phyloP scores from a whole-genome alignment of 2,329 filamentous ascomycete species.

The Colletotrichum sojae region DNA sequence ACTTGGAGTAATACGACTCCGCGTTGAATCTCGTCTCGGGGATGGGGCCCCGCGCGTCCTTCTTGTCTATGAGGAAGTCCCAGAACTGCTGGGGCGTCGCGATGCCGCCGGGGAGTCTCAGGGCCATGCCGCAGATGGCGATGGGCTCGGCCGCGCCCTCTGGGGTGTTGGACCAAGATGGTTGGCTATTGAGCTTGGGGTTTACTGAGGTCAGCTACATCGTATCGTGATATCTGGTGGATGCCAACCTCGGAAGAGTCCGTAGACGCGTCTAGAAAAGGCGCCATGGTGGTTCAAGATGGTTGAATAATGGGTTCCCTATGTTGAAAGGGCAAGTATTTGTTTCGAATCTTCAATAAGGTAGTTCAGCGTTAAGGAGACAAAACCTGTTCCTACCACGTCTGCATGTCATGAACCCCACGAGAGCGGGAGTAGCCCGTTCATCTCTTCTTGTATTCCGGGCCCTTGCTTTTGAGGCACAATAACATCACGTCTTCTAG shows the following conservation, averaged over 20 bases:
- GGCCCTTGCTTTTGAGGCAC: too few relatives aligned
- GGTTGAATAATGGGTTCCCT: background rate
- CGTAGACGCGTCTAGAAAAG: conserved; percentile 5
- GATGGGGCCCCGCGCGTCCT: conserved; percentile 42
- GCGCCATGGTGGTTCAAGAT: conserved; percentile 14
- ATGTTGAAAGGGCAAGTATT: too few relatives aligned
- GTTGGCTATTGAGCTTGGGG: background rate
- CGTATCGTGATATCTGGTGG: fast-evolving
- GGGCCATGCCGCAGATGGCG: conserved; percentile 48
- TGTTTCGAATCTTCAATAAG: too few relatives aligned
- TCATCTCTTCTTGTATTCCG: too few relatives aligned
- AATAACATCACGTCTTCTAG: too few relatives aligned
- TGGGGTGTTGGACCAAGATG: background rate
- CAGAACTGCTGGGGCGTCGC: conserved; percentile 43
- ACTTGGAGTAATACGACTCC: conserved; percentile 37
- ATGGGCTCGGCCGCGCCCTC: conserved; percentile 33
- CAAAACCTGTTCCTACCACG: too few relatives aligned
- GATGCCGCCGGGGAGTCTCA: conserved; percentile 46
- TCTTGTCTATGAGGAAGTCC: conserved; percentile 45
- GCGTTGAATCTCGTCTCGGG: conserved; percentile 43
- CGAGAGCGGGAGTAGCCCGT: background rate
- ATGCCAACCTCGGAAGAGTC: background rate
- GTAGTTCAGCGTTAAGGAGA: too few relatives aligned
- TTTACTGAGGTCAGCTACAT: background rate
- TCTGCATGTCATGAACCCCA: too few relatives aligned